These are phyloP conservation scores for Sanghuangporus weigelae DNA, from an alignment of 1,284 basidiomycete genomes.

Conservation along the genomic window DNA sequence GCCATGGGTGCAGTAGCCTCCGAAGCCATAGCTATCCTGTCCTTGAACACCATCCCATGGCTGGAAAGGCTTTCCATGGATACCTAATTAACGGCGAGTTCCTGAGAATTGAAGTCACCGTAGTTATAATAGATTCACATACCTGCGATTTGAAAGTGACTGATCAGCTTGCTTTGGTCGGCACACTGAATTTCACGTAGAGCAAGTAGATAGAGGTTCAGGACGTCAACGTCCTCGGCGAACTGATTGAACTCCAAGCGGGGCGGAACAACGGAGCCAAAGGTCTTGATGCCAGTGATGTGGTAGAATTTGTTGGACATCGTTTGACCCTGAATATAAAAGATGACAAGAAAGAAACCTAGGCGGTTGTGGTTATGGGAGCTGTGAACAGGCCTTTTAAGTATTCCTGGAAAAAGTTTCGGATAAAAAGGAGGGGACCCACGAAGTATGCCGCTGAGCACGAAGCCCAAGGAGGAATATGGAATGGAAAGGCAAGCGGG, in stretches of 20 bases:
- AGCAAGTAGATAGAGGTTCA: constrained; percentile 46
- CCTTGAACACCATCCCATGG: constrained; percentile 37
- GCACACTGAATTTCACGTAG: constrained; percentile 32
- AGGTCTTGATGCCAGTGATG: constrained; percentile 10
- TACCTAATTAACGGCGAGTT: constrained; percentile 26
- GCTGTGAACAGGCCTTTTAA: too few species aligned
- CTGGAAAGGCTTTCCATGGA: constrained; percentile 42
- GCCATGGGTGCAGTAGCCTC: constrained; percentile 48
- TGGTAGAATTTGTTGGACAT: constrained; percentile 15
- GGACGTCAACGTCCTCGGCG: constrained; percentile 36
- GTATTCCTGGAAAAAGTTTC: too few species aligned
- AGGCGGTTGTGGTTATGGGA: too few species aligned
- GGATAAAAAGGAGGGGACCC: too few species aligned
- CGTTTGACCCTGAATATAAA: too few species aligned
- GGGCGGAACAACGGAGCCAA: constrained; percentile 21
- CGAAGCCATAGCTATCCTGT: constrained; percentile 24
- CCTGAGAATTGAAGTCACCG: too few species aligned
- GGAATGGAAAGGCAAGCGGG: too few species aligned
- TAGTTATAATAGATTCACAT: neutral
- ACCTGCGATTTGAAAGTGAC: constrained; percentile 38
- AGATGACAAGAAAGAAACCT: too few species aligned
- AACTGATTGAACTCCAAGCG: constrained; percentile 43
- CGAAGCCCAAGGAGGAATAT: too few species aligned
- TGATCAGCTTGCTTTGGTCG: constrained; percentile 29
- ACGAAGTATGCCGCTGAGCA: too few species aligned